A percentile compares a stretch with the other conserved stretches of the same genome.
Evolutionary conservation across 2,329 filamentous ascomycete species (phyloP).

Genomic region (Alternaria sp.): DNA sequence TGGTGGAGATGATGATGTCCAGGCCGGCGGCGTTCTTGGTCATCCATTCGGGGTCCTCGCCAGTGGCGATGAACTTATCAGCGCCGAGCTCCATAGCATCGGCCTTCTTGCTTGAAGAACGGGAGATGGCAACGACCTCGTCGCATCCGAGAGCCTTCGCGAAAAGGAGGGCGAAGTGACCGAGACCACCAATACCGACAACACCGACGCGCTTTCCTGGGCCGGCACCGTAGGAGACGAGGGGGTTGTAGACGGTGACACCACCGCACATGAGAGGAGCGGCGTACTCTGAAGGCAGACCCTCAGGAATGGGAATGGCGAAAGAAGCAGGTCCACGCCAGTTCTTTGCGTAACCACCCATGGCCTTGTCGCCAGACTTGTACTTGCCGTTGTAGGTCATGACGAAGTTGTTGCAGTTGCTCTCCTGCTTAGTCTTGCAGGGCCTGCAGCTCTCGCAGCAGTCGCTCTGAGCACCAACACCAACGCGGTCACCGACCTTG

Average conservation of each 20-base stretch:
- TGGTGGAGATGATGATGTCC: slow-evolving; percentile 68
- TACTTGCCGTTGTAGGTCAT: slow-evolving; percentile 60
- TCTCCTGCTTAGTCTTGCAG: slow-evolving; percentile 56
- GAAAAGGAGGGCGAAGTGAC: slow-evolving; percentile 76
- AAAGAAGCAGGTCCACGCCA: slow-evolving; percentile 79
- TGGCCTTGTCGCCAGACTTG: slow-evolving; percentile 67
- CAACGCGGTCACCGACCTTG: slow-evolving; percentile 68
- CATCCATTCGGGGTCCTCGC: slow-evolving; percentile 67
- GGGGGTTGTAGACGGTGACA: slow-evolving; percentile 79
- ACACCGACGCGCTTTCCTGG: slow-evolving; percentile 81
- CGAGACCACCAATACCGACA: slow-evolving; percentile 76
- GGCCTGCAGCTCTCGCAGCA: slow-evolving; percentile 59
- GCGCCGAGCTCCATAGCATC: slow-evolving; percentile 68
- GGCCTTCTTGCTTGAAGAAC: slow-evolving; percentile 67
- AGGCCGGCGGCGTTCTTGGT: slow-evolving; percentile 62
- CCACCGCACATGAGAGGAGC: slow-evolving; percentile 87
- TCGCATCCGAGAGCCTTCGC: slow-evolving; percentile 75
- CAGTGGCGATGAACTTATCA: slow-evolving; percentile 68
- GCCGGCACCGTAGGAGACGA: slow-evolving; percentile 77
- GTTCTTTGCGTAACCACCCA: slow-evolving; percentile 71
- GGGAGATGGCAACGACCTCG: slow-evolving; percentile 70
- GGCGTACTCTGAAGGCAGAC: slow-evolving; percentile 65
- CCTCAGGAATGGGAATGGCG: slow-evolving; percentile 78
- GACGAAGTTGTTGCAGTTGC: slow-evolving; percentile 56
- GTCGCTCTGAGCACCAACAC: slow-evolving; percentile 60